Conservation (phyloP, 2,329 filamentous ascomycete species). For the Colletotrichum simmondsii region DNA sequence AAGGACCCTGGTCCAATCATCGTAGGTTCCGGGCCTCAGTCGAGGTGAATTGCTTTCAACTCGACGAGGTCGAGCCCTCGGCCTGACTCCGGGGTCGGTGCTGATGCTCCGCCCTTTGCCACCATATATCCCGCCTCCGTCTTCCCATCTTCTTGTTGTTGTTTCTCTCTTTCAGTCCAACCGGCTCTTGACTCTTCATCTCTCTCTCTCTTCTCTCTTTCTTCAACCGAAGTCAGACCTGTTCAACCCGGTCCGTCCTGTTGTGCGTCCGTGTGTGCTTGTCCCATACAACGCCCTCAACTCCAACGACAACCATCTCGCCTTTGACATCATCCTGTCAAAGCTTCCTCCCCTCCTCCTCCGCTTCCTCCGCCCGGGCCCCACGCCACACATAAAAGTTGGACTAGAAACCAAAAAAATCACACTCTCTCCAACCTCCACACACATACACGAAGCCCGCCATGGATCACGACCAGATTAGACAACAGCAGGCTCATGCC, state of each 20-base stretch:
- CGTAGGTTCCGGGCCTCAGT: conserved; percentile 3
- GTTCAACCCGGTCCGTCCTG: conserved; percentile 22
- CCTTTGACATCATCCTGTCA: background rate
- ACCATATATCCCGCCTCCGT: conserved; percentile 31
- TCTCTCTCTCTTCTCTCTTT: conserved; percentile 1
- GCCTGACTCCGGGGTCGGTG: conserved; percentile 30
- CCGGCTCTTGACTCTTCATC: conserved; percentile 12
- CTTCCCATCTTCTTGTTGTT: conserved; percentile 5
- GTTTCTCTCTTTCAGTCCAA: conserved; percentile 10
- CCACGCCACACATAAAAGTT: background rate
- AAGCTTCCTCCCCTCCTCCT: background rate
- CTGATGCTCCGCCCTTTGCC: conserved; percentile 30
- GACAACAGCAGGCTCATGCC: conserved; percentile 1
- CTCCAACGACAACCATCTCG: background rate
- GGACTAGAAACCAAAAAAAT: background rate
- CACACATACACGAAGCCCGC: background rate
- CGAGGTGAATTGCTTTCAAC: conserved; percentile 11
- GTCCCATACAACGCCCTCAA: background rate
- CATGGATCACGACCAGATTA: conserved; percentile 35
- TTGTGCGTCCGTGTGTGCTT: background rate
- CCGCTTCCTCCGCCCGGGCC: background rate
- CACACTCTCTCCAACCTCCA: background rate
- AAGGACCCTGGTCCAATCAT: conserved; percentile 21
- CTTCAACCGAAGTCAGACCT: conserved; percentile 21
- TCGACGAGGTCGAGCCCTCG: conserved; percentile 25